These are phyloP conservation scores for Botryotinia globosa DNA, from an alignment of 2,329 filamentous ascomycete genomes.

Conservation along the genomic window DNA sequence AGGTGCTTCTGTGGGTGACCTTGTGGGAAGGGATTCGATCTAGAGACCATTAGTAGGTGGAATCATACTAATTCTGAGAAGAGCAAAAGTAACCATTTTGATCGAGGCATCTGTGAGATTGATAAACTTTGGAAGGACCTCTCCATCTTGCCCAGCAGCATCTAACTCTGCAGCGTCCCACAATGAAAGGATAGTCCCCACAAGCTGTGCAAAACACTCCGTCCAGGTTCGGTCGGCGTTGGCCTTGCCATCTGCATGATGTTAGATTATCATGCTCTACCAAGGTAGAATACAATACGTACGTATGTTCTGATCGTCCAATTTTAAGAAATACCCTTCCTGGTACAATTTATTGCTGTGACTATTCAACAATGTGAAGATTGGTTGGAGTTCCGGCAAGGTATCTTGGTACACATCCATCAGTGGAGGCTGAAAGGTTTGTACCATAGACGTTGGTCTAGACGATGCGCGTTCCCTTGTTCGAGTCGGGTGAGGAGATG, in stretches of 20 bases:
- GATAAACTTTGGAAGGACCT: constrained; percentile 88
- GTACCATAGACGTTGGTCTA: constrained; percentile 80
- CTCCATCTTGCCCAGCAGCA: constrained; percentile 76
- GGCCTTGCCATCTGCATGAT: constrained; percentile 70
- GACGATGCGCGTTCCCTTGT: constrained; percentile 46
- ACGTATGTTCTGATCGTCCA: constrained; percentile 93
- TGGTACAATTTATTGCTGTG: constrained; percentile 97
- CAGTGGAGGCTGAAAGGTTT: constrained; percentile 78
- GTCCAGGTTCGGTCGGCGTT: constrained; percentile 87
- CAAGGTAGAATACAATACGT: constrained; percentile 43
- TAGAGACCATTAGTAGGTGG: constrained; percentile 41
- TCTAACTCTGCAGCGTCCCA: constrained; percentile 96
- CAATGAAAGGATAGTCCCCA: constrained; percentile 88
- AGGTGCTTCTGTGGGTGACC: constrained; percentile 70
- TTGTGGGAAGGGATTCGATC: constrained; percentile 87
- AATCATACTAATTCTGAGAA: constrained; percentile 16
- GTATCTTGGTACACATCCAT: constrained; percentile 85
- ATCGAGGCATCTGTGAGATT: constrained; percentile 97
- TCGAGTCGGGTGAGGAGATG: constrained; percentile 37
- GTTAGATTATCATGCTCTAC: constrained; percentile 36
- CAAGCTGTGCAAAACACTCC: constrained; percentile 94
- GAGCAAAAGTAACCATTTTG: constrained; percentile 71
- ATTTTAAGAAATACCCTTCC: constrained; percentile 94
- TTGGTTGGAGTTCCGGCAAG: constrained; percentile 86
- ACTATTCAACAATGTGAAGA: constrained; percentile 91